These are phyloP conservation scores for Emiliania huxleyi DNA, from an alignment of 78 protist species.

Conservation along the genomic window DNA sequence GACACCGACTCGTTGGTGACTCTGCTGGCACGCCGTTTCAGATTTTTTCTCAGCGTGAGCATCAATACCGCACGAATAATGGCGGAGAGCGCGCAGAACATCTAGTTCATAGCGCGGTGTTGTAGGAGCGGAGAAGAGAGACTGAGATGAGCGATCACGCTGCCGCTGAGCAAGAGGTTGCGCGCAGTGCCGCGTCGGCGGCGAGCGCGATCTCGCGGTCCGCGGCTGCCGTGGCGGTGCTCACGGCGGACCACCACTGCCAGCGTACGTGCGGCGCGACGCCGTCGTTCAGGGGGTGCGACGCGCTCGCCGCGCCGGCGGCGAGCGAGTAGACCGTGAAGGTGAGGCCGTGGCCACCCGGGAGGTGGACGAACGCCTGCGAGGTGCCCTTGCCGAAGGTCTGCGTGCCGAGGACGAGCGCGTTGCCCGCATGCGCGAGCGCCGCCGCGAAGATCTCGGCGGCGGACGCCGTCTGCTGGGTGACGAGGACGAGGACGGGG, in stretches of 20 bases:
- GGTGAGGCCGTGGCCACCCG: neutral
- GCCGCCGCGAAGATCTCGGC: conserved; percentile 46
- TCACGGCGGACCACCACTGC: neutral
- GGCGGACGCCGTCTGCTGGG: conserved; percentile 11
- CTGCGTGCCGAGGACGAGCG: conserved; percentile 5
- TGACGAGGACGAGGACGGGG: neutral
- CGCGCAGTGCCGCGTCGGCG: neutral
- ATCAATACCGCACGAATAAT: too few relatives aligned
- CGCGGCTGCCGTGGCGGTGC: neutral
- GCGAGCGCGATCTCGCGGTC: neutral
- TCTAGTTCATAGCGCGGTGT: too few relatives aligned
- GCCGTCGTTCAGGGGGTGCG: neutral
- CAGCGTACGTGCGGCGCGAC: neutral
- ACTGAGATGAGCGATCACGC: too few relatives aligned
- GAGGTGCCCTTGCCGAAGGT: conserved; percentile 48
- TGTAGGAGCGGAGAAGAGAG: too few relatives aligned
- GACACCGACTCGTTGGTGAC: too few relatives aligned
- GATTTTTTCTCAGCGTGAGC: too few relatives aligned
- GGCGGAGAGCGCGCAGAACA: too few relatives aligned
- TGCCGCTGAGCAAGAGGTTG: too few relatives aligned
- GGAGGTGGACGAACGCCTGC: conserved; percentile 16
- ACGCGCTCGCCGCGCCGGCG: neutral
- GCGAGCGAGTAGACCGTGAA: conserved; percentile 1
- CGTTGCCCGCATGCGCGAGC: conserved; percentile 16
- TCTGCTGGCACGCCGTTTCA: too few relatives aligned